Percentiles rank a stretch among this genome's conserved stretches.
phyloP scores from a whole-genome alignment of 805 yeast genomes.

The Nadsonia fulvescens region DNA sequence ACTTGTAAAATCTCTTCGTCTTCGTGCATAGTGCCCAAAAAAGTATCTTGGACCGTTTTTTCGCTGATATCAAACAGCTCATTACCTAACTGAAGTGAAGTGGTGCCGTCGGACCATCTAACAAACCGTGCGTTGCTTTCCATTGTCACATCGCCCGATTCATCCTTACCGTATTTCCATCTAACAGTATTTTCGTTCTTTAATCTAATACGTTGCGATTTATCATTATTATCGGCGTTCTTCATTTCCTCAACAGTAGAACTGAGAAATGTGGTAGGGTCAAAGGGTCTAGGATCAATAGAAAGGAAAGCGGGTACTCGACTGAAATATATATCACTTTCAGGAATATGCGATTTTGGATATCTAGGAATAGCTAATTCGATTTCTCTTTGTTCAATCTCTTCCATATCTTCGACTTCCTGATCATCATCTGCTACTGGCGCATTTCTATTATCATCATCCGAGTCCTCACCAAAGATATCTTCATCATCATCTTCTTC shows the following conservation, averaged over 20 bases:
- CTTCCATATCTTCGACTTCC: slow-evolving; percentile 10
- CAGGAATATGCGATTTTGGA: slow-evolving; percentile 13
- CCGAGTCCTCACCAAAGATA: slow-evolving; percentile 7
- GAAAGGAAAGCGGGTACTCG: slow-evolving; percentile 70
- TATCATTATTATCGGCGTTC: slow-evolving; percentile 21
- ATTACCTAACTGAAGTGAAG: slow-evolving; percentile 69
- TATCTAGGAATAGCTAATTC: slow-evolving; percentile 19
- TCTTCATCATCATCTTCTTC: slow-evolving; percentile 5
- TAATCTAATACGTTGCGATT: slow-evolving; percentile 24
- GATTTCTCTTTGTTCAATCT: slow-evolving; percentile 14
- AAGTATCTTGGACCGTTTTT: slow-evolving; percentile 49
- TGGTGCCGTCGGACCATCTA: slow-evolving; percentile 87
- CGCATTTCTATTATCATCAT: slow-evolving; percentile 6
- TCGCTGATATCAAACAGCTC: slow-evolving; percentile 65
- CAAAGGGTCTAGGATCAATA: slow-evolving; percentile 77
- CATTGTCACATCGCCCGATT: slow-evolving; percentile 47
- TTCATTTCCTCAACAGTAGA: slow-evolving; percentile 21
- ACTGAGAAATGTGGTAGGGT: slow-evolving; percentile 48
- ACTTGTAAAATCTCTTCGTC: slow-evolving; percentile 54
- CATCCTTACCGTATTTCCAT: slow-evolving; percentile 78
- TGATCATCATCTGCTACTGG: slow-evolving; percentile 8
- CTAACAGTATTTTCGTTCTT: slow-evolving; percentile 73
- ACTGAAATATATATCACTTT: slow-evolving; percentile 26
- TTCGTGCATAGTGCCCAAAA: slow-evolving; percentile 53
- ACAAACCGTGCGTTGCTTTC: slow-evolving; percentile 82